Percentiles rank a stretch among this genome's conserved stretches.
These are phyloP conservation scores for Thermochaetoides thermophila DNA, from an alignment of 495 filamentous ascomycete genomes.

Conservation along the genomic window DNA sequence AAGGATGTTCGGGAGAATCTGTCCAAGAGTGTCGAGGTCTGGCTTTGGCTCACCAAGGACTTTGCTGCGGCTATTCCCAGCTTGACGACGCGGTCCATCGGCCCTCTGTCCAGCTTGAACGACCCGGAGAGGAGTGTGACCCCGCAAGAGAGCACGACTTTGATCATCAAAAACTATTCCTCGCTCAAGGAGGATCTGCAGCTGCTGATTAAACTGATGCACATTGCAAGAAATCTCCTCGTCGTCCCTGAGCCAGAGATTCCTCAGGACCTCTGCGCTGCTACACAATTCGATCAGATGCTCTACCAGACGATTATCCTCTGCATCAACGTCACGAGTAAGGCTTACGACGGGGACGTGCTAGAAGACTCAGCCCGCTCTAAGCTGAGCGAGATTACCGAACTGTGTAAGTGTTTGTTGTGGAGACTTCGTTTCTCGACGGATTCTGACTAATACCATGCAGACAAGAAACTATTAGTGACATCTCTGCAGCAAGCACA, in stretches of 20 bases:
- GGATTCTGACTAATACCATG: slow-evolving; percentile 7
- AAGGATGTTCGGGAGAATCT: slow-evolving; percentile 44
- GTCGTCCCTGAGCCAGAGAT: slow-evolving; percentile 57
- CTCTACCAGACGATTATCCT: slow-evolving; percentile 72
- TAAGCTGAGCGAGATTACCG: slow-evolving; percentile 38
- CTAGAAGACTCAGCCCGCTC: slow-evolving; percentile 44
- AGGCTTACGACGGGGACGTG: slow-evolving; percentile 78
- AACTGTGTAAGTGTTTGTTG: slow-evolving; percentile 36
- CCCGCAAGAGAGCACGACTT: slow-evolving; percentile 43
- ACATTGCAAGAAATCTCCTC: slow-evolving; percentile 71
- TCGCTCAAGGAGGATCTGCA: slow-evolving; percentile 68
- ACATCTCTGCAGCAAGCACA: slow-evolving; percentile 82
- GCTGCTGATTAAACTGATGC: slow-evolving; percentile 68
- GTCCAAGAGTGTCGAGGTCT: slow-evolving; percentile 45
- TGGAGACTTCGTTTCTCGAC: neutral
- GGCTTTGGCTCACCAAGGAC: slow-evolving; percentile 44
- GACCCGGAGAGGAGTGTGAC: slow-evolving; percentile 37
- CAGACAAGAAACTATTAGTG: slow-evolving; percentile 78
- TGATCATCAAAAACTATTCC: slow-evolving; percentile 68
- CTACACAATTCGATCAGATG: slow-evolving; percentile 62
- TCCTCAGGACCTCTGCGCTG: slow-evolving; percentile 74
- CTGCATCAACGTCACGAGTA: slow-evolving; percentile 74
- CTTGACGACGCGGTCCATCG: slow-evolving; percentile 23
- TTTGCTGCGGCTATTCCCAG: slow-evolving; percentile 25
- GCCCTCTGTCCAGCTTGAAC: slow-evolving; percentile 17